A percentile compares a stretch with the other conserved stretches of the same genome.
phyloP scores from a whole-genome alignment of 169 alveolate genomes.

The Amoebophrya sp. region DNA sequence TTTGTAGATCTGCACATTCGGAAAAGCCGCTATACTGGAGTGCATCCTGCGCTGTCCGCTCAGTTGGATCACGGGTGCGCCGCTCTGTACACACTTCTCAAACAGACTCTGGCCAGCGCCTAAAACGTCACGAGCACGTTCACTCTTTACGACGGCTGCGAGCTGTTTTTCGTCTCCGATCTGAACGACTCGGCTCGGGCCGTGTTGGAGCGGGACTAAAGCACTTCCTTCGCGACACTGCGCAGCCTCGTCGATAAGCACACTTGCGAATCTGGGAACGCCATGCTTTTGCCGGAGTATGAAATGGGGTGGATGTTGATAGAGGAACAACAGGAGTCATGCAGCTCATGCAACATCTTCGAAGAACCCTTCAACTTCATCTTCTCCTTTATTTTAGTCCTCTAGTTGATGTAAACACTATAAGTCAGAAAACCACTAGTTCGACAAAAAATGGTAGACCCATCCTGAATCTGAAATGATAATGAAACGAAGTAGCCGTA shows the following conservation, averaged over 20 bases:
- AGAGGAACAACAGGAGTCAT: no score
- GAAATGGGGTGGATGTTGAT: no score
- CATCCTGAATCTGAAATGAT: no score
- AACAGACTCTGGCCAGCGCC: background rate
- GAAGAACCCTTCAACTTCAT: no score
- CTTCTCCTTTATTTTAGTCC: no score
- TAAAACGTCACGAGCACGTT: conserved; percentile 34
- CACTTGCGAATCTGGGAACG: background rate
- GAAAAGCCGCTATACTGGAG: background rate
- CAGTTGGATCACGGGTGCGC: background rate
- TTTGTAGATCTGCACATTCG: background rate
- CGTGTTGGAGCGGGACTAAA: conserved; percentile 54
- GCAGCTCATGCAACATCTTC: no score
- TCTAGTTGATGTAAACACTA: no score
- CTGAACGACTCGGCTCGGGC: conserved; percentile 61
- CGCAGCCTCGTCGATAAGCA: conserved; percentile 71
- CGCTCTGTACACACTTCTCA: background rate
- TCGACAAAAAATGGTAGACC: no score
- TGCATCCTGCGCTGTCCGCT: background rate
- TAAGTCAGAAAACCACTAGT: no score
- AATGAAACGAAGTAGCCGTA: no score
- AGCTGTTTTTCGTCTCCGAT: conserved; percentile 73
- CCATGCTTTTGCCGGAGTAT: background rate
- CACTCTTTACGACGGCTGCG: conserved; percentile 68
- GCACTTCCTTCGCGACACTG: conserved; percentile 57